These are phyloP conservation scores for Fusarium sp. DNA, from an alignment of 2,329 filamentous ascomycete genomes.

Conservation along the genomic window DNA sequence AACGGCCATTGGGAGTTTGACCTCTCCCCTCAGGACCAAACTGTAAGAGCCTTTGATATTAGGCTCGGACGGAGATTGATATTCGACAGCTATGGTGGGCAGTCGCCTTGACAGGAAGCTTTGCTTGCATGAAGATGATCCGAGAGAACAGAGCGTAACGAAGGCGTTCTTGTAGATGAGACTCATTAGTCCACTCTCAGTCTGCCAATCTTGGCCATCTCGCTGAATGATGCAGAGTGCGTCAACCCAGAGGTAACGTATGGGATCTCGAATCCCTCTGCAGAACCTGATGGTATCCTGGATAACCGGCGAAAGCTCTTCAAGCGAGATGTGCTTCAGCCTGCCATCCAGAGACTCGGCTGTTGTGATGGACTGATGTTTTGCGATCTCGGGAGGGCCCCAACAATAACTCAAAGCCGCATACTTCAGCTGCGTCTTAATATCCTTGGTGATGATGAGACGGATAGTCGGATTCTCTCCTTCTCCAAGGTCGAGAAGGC, in stretches of 20 bases:
- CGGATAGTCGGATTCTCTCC: background rate
- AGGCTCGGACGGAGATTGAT: background rate
- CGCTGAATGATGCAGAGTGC: conserved; percentile 17
- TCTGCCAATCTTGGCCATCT: background rate
- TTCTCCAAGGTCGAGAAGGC: background rate
- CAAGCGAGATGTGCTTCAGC: background rate
- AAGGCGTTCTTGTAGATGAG: background rate
- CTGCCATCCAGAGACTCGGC: background rate
- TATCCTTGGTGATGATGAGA: background rate
- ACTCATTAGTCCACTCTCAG: background rate
- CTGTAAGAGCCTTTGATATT: background rate
- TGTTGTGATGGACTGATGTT: background rate
- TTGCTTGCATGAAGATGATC: background rate
- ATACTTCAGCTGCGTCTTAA: background rate
- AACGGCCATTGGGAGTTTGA: background rate
- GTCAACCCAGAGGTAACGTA: conserved; percentile 21
- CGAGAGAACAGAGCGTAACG: background rate
- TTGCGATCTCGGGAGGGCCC: background rate
- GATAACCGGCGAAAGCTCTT: background rate
- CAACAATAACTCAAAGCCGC: conserved; percentile 3
- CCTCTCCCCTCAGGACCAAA: background rate
- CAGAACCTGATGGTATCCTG: background rate
- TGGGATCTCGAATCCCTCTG: background rate
- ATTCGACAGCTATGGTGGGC: background rate
- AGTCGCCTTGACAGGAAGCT: background rate